These are phyloP conservation scores for Litchi chinensis DNA, from an alignment of 345 rosid genomes.

Conservation along the genomic window DNA sequence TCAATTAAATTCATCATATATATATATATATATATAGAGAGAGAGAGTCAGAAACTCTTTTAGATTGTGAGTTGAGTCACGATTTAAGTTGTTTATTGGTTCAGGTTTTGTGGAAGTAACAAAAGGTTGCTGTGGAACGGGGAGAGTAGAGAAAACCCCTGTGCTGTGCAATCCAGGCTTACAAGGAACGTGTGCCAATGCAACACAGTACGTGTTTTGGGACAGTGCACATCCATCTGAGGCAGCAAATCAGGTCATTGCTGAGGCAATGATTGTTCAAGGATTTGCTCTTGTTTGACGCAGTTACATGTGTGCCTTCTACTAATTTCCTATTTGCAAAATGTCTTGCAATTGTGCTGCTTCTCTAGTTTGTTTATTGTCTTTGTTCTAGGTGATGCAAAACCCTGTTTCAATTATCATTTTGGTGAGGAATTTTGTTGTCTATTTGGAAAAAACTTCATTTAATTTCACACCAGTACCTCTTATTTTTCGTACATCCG, in stretches of 20 bases:
- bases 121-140: slow-evolving; percentile 96
- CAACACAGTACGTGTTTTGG: slow-evolving; percentile 89
- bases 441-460: no score
- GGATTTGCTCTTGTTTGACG: slow-evolving; percentile 66
- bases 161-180: slow-evolving; percentile 79
- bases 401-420: no score
- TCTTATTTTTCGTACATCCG: no score
- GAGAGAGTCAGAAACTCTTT: not conserved
- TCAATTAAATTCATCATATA: no score
- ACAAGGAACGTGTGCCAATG: slow-evolving; percentile 80
- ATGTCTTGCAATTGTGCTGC: no score
- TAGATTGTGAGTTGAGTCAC: not conserved
- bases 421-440: no score
- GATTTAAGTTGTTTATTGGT: not conserved
- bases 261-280: slow-evolving; percentile 56
- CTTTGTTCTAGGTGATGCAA: no score
- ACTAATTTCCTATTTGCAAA: no score
- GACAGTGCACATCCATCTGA: slow-evolving; percentile 93
- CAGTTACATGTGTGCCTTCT: no score
- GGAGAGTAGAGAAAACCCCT: slow-evolving; percentile 71
- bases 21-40: no score
- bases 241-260: slow-evolving; percentile 86
- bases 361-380: no score
- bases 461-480: no score
- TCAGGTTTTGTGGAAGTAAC: slow-evolving; percentile 77